Evolutionary conservation across 1,139 yeast genomes (phyloP).

Genomic region (Protomyces macrosporus): DNA sequence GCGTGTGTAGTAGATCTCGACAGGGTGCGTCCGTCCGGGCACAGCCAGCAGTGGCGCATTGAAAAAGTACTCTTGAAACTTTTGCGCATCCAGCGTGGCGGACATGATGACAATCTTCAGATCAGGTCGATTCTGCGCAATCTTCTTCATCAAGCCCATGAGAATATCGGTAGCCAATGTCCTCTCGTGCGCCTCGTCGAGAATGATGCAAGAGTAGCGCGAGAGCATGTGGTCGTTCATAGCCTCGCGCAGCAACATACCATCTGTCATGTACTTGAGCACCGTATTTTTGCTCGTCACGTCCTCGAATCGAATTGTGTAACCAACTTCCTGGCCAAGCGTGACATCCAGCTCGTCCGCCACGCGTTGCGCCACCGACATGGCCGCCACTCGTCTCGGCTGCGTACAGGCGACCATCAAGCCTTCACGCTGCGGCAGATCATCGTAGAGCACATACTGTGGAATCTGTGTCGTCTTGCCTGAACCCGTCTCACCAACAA

Average conservation of each 20-base stretch:
- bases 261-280: conserved; percentile 95
- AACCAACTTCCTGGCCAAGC: conserved; percentile 90
- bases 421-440: conserved; percentile 74
- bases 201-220: conserved; percentile 79
- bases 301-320: conserved; percentile 88
- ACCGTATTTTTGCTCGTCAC: conserved; percentile 73
- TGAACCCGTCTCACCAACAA: conserved; percentile 98
- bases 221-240: conserved; percentile 87
- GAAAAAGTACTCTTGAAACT: conserved; percentile 82
- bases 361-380: conserved; percentile 94
- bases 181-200: conserved; percentile 98
- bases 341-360: conserved; percentile 93
- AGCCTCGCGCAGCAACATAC: conserved; percentile 95
- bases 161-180: conserved; percentile 93
- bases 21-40: conserved; percentile 97
- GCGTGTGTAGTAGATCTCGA: conserved; percentile 92
- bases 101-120: conserved; percentile 92
- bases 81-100: conserved; percentile 95
- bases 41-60: conserved; percentile 92
- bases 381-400: conserved; percentile 96
- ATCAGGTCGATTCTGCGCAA: conserved; percentile 73
- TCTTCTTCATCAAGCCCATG: conserved; percentile 89
- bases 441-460: conserved; percentile 89
- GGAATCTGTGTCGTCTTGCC: conserved; percentile 98
- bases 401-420: conserved; percentile 92